phyloP scores from a whole-genome alignment of 768 basidiomycete genomes.

The Boletus insuetus region DNA sequence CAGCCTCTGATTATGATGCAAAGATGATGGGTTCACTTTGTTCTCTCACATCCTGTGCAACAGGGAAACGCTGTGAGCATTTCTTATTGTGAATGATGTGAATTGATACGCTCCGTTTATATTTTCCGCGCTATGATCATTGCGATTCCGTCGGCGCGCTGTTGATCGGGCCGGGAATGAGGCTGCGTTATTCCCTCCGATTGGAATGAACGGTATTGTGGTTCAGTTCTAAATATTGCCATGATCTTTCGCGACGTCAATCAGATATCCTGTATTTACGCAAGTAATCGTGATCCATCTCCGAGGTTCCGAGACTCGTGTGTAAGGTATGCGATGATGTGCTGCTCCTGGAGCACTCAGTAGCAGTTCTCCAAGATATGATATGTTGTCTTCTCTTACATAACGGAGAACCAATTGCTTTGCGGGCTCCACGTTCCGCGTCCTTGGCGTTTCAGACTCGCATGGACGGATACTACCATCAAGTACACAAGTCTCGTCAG shows the following conservation, averaged over 20 bases:
- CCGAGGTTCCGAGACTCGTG: neutral
- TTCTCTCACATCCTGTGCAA: neutral
- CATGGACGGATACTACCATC: neutral
- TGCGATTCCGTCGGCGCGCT: neutral
- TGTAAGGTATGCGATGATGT: neutral
- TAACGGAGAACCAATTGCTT: neutral
- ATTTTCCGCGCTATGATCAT: neutral
- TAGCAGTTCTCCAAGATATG: neutral
- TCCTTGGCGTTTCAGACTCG: conserved; percentile 10
- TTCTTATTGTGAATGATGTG: neutral
- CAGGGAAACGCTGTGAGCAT: neutral
- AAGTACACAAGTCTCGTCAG: neutral
- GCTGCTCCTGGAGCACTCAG: neutral
- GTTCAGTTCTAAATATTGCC: neutral
- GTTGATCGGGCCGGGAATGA: neutral
- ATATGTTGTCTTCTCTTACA: neutral
- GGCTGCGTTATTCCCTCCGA: neutral
- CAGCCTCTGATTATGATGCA: neutral
- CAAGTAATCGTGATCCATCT: neutral
- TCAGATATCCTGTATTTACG: neutral
- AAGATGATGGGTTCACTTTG: neutral
- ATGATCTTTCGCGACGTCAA: neutral
- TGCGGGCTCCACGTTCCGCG: neutral
- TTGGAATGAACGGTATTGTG: neutral
- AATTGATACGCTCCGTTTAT: neutral